Evolutionary conservation across 176 grass and related monocot genomes (phyloP), one percentile per base, ranked within the genome.

Genomic region (Carex pumila): DNA sequence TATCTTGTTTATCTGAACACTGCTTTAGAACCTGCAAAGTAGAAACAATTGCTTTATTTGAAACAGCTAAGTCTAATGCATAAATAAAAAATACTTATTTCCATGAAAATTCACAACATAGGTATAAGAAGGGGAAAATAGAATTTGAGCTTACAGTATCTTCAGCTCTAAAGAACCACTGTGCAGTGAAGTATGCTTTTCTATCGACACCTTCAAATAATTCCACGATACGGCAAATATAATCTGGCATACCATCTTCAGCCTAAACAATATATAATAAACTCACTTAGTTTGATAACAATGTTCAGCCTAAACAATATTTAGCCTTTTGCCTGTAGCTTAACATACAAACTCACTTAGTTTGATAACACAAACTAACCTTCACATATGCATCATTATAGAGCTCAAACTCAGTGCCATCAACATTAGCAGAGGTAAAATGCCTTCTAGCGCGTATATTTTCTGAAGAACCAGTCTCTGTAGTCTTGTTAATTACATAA

Each of bases 111-210:
- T 2, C 66, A 70, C 43, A 65, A 32, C 36, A 62, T 54, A 9
- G 11, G 76, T 29, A 83, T 3, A 3, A 17, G 3, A 69, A 7
- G 67, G 10, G 25, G 14, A 0, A 12, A 19, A 7, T 3, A 32
- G 45, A 3, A 3, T 81, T 79, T 5, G 0, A 56, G 65, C 7
- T 61, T n/a, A 98, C 95, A 12, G 92, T 98, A 49, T 95, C 95
- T 86, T 93, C 89, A 0, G 92, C 74, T 2, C 89, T 88, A 25
- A 90, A 98, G 45, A 92, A 98, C 95, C 95, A 98, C 3, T 89
- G 88, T 1, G 91, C 94, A 15, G 88, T 90, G 59, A 98, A 98
- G 58, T 98, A 95, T 14, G 60, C 9, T 49, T 62, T 1, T 0
- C 5, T 25, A 8, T 93, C 86, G 21, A 15, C 63, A 7, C 89